phyloP scores from a whole-genome alignment of 2,329 filamentous ascomycete genomes.

The Dactylellina drechsleri region DNA sequence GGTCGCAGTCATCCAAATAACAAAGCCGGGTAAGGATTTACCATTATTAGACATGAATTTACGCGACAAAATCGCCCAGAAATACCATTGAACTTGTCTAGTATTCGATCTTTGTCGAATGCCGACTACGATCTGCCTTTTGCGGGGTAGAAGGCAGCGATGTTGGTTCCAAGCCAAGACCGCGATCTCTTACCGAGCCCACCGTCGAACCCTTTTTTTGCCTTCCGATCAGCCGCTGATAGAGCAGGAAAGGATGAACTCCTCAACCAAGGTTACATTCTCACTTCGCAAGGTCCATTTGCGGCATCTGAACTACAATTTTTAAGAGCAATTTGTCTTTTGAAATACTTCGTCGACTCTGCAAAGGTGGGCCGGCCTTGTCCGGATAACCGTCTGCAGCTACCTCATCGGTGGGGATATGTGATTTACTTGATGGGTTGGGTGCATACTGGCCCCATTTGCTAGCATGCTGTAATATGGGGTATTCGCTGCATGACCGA shows the following conservation, averaged over 20 bases:
- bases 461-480: too few relatives aligned
- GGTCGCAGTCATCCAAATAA: too few relatives aligned
- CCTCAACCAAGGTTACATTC: slow-evolving; percentile 35
- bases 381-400: slow-evolving; percentile 13
- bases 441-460: too few relatives aligned
- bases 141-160: slow-evolving; percentile 21
- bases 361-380: not conserved
- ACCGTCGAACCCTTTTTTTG: slow-evolving; percentile 20
- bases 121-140: slow-evolving; percentile 6
- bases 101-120: too few relatives aligned
- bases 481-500: too few relatives aligned
- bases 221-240: slow-evolving; percentile 35
- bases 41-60: too few relatives aligned
- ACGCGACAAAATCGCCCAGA: too few relatives aligned
- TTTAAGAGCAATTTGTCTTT: not conserved
- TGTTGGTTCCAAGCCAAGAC: not conserved
- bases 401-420: slow-evolving; percentile 27
- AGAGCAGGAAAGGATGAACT: not conserved
- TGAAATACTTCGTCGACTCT: not conserved
- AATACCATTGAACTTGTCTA: too few relatives aligned
- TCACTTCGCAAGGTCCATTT: slow-evolving; percentile 7
- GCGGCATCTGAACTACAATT: slow-evolving; percentile 2
- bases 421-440: slow-evolving; percentile 9
- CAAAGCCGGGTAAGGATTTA: too few relatives aligned
- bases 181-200: not conserved